Percentiles rank a stretch among this genome's conserved stretches.
These are phyloP conservation scores for Yarrowia sp. DNA, from an alignment of 805 yeast genomes.

Conservation along the genomic window DNA sequence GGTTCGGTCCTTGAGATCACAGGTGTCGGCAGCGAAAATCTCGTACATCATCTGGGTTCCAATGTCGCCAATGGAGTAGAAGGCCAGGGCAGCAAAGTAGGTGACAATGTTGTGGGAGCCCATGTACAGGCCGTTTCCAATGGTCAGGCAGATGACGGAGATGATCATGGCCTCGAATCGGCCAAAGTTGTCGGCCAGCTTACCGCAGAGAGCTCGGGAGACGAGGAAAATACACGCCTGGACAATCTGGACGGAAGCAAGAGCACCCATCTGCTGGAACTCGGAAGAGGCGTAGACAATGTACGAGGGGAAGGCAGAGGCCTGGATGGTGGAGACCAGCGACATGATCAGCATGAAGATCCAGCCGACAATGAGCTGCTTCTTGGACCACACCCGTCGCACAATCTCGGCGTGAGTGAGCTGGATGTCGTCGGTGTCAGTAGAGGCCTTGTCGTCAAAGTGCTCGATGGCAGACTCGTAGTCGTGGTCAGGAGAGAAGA, in stretches of 20 bases:
- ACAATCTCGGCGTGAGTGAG: slow-evolving; percentile 20
- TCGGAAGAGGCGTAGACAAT: slow-evolving; percentile 32
- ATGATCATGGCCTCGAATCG: slow-evolving; percentile 34
- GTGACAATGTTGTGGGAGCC: slow-evolving; percentile 47
- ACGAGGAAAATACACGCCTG: slow-evolving; percentile 21
- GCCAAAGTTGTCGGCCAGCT: slow-evolving; percentile 27
- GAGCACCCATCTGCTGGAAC: slow-evolving; percentile 12
- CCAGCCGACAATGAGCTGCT: slow-evolving; percentile 21
- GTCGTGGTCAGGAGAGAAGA: slow-evolving; percentile 22
- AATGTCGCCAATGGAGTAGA: slow-evolving; percentile 52
- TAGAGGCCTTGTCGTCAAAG: background rate
- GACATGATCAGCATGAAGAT: slow-evolving; percentile 27
- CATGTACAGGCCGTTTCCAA: slow-evolving; percentile 25
- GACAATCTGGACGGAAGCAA: slow-evolving; percentile 30
- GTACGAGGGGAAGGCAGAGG: slow-evolving; percentile 26
- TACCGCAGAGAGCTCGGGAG: slow-evolving; percentile 15
- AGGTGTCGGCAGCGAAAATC: slow-evolving; percentile 51
- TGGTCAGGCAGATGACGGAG: slow-evolving; percentile 29
- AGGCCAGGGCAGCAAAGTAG: slow-evolving; percentile 52
- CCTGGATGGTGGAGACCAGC: slow-evolving; percentile 26
- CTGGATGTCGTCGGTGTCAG: slow-evolving; percentile 1
- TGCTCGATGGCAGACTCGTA: slow-evolving; percentile 8
- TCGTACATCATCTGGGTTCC: slow-evolving; percentile 52
- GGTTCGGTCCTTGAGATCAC: slow-evolving; percentile 54
- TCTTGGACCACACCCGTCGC: slow-evolving; percentile 18